phyloP scores from a whole-genome alignment of 768 basidiomycete species.

The Lactarius hatsudake region DNA sequence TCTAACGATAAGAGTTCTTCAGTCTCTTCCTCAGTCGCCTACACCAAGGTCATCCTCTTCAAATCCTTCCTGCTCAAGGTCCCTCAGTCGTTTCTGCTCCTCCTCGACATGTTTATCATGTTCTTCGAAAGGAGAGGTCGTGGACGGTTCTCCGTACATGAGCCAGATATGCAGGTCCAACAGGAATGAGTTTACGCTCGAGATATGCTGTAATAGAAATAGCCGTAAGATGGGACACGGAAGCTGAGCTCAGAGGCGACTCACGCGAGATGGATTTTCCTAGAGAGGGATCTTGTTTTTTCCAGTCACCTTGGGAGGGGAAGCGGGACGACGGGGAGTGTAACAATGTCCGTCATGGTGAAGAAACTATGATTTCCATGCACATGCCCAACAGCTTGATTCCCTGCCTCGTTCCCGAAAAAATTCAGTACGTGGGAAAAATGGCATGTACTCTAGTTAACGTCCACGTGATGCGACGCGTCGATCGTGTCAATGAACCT shows the following conservation, averaged over 20 bases:
- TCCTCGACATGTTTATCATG: conserved; percentile 68
- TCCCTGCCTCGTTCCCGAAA: conserved; percentile 15
- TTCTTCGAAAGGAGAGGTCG: conserved; percentile 78
- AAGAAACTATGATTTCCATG: conserved; percentile 5
- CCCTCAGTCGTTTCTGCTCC: conserved; percentile 49
- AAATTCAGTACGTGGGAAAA: conserved; percentile 25
- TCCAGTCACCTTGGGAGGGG: conserved; percentile 47
- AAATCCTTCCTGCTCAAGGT: conserved; percentile 47
- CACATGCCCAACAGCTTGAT: conserved; percentile 1
- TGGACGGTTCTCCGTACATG: conserved; percentile 74
- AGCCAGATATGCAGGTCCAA: conserved; percentile 83
- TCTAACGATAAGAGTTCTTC: conserved; percentile 70
- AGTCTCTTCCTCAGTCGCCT: conserved; percentile 84
- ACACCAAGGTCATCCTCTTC: conserved; percentile 86
- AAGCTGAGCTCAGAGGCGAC: conserved; percentile 28
- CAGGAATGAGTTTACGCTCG: conserved; percentile 65
- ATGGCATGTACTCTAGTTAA: not conserved
- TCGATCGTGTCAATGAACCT: not conserved
- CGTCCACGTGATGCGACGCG: conserved; percentile 20
- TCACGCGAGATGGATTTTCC: conserved; percentile 37
- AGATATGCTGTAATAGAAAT: conserved; percentile 37
- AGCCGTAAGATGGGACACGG: conserved; percentile 3
- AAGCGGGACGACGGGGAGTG: conserved; percentile 41
- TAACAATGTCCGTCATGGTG: conserved; percentile 29
- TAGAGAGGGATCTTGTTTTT: conserved; percentile 38